Percentiles rank a stretch among this genome's conserved stretches.
These are phyloP conservation scores for Cocos nucifera DNA, from an alignment of 176 grass and related monocot genomes.

Conservation along the genomic window DNA sequence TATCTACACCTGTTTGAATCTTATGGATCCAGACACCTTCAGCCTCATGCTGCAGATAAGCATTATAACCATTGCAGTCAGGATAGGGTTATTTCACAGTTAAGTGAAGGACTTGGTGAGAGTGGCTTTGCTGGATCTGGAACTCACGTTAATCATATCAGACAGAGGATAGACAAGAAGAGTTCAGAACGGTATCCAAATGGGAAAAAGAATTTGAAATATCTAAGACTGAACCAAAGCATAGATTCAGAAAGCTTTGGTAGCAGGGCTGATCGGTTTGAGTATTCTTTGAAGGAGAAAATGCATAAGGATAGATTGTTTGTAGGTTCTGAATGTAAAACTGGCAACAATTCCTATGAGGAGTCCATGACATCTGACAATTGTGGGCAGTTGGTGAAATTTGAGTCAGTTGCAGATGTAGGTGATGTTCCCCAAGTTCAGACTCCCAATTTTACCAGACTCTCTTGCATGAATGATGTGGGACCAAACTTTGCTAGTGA, in stretches of 20 bases:
- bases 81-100: constrained; percentile 6
- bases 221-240: constrained; percentile 11
- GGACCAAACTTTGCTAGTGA: constrained; percentile 15
- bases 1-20: constrained; percentile 30
- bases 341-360: constrained; percentile 15
- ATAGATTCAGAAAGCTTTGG: neutral
- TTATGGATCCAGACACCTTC: constrained; percentile 30
- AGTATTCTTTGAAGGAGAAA: constrained; percentile 8
- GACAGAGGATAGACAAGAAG: constrained; percentile 13
- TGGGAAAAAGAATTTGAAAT: constrained; percentile 28
- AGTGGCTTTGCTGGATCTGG: constrained; percentile 24
- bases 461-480: constrained; percentile 6
- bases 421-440: neutral
- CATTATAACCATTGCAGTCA: constrained; percentile 29
- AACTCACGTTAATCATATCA: constrained; percentile 15
- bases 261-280: neutral
- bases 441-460: neutral
- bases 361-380: constrained; percentile 24
- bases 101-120: constrained; percentile 20
- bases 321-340: constrained; percentile 26
- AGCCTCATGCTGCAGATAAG: constrained; percentile 19
- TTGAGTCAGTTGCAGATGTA: constrained; percentile 2
- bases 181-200: constrained; percentile 3
- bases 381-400: constrained; percentile 1
- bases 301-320: constrained; percentile 4